Evolutionary conservation across 1,284 basidiomycete species (phyloP).

Genomic region (Cryptococcus sp.): DNA sequence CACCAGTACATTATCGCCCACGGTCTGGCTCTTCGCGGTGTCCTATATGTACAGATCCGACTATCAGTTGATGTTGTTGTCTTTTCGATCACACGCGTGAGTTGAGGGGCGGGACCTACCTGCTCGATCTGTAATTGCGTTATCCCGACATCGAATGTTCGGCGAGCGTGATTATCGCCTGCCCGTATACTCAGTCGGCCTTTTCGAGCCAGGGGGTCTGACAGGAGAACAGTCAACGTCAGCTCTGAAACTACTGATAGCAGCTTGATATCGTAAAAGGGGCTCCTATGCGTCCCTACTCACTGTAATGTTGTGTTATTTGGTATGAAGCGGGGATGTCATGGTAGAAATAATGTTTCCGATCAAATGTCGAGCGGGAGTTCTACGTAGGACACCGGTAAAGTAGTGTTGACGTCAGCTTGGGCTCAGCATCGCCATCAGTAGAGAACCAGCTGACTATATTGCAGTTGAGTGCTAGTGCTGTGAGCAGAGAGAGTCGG

Average conservation of each 20-base stretch:
- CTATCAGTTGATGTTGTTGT: not conserved
- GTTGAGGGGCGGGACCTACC: slow-evolving; percentile 55
- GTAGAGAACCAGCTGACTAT: slow-evolving; percentile 54
- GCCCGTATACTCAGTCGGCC: slow-evolving; percentile 63
- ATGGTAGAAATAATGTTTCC: slow-evolving; percentile 98
- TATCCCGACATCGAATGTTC: slow-evolving; percentile 66
- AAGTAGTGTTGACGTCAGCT: not conserved
- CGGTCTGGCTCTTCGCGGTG: slow-evolving; percentile 85
- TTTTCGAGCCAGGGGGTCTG: slow-evolving; percentile 75
- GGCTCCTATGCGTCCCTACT: slow-evolving; percentile 25
- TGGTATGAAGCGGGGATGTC: slow-evolving; percentile 95
- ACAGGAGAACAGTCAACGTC: slow-evolving; percentile 3
- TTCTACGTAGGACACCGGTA: slow-evolving; percentile 53
- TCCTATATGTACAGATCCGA: slow-evolving; percentile 60
- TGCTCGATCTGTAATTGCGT: slow-evolving; percentile 96
- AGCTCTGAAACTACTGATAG: not conserved
- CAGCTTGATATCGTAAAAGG: not conserved
- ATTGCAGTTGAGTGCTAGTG: slow-evolving; percentile 73
- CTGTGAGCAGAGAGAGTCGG: slow-evolving; percentile 75
- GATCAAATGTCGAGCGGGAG: slow-evolving; percentile 78
- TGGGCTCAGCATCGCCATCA: not conserved
- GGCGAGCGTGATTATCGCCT: slow-evolving; percentile 48
- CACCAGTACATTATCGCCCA: slow-evolving; percentile 65
- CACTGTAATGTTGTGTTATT: slow-evolving; percentile 92
- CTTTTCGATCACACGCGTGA: not conserved